Evolutionary conservation across 352 stramenopile genomes (phyloP).

Genomic region (Pythium brassicae): DNA sequence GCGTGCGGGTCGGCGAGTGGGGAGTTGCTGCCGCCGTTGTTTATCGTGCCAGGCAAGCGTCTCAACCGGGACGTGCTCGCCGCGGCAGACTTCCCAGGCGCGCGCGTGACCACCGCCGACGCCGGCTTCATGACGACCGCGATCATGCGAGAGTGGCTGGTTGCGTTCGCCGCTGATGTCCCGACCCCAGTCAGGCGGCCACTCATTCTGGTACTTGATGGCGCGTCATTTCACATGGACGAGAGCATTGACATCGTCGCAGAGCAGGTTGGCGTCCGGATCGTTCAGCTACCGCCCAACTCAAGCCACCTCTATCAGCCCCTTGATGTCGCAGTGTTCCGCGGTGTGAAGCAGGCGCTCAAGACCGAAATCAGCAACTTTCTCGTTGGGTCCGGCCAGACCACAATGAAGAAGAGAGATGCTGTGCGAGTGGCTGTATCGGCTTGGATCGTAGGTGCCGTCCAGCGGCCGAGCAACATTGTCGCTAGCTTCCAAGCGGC

Average conservation of each 20-base stretch:
- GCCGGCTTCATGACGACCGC: constrained; percentile 5
- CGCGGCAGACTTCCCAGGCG: constrained; percentile 1
- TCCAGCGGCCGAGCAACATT: no score
- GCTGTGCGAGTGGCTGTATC: no score
- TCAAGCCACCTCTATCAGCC: constrained; percentile 13
- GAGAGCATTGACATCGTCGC: constrained; percentile 2
- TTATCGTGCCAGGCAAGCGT: constrained; percentile 13
- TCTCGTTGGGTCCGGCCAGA: no score
- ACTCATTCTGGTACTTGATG: no score
- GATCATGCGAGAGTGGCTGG: constrained; percentile 8
- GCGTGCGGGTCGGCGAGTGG: constrained; percentile 1
- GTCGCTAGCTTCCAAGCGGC: no score
- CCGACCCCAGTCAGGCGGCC: no score
- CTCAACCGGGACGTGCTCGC: constrained; percentile 6
- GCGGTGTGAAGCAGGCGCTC: no score
- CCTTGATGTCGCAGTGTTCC: constrained; percentile 10
- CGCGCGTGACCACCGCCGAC: constrained; percentile 2
- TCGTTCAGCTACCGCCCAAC: constrained; percentile 10
- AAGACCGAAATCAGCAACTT: no score
- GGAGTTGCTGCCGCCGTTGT: constrained; percentile 4
- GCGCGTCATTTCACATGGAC: no score
- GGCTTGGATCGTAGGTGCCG: no score
- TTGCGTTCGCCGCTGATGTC: constrained; percentile 1
- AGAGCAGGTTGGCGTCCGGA: neutral
- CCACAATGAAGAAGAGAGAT: no score